Base-by-base conservation (phyloP, 768 basidiomycete genomes). In the Termitomyces sp. region DNA sequence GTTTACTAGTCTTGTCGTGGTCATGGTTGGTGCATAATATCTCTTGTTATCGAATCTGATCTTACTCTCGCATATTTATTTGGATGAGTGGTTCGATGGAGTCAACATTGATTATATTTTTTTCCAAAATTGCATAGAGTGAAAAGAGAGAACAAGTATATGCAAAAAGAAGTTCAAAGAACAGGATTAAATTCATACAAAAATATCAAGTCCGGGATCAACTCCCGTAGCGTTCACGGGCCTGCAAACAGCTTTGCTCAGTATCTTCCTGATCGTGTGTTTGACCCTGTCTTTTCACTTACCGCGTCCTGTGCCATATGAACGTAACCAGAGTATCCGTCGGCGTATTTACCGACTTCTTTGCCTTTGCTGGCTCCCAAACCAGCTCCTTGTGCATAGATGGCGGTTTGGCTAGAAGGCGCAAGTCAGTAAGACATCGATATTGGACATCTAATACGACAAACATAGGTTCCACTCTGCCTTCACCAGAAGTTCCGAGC, bases 341-440 rank as follows among this genome's bases (percentile, higher is more conserved):
- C 86, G 3, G 85, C 75, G 64, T 85, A 86, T 71, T 89, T 88
- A 56, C 84, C 85, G 59, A 94, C 75, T 58, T 93, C 93, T 70
- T 88, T 91, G 61, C 87, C 92, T 76, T 94, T 96, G 70, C 89
- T 88, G 0, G 95, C 94, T n/a, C 96, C 96, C 11, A 98, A 77
- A 3, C 96, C 96, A 29, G 86, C 94, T 2, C 96, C 91, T 64
- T 88, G 86, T 9, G 89, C 86, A 71, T 95, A 98, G 52, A 97
- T 85, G 17, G 91, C 87, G 29, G 92, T 92, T 73, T 88, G 83
- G 32, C 92, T 94, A 60, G 15, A 37, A 53, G 20, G 60, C 7
- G 20, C 61, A 43, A 14, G 40, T 36, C 29, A 67, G 60, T 31
- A 17, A 47, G 47, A 36, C 20, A n/a, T 17, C 32, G 9, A 64